Evolutionary conservation across 2,329 filamentous ascomycete species (phyloP).

Genomic region (Talaromyces sp.): DNA sequence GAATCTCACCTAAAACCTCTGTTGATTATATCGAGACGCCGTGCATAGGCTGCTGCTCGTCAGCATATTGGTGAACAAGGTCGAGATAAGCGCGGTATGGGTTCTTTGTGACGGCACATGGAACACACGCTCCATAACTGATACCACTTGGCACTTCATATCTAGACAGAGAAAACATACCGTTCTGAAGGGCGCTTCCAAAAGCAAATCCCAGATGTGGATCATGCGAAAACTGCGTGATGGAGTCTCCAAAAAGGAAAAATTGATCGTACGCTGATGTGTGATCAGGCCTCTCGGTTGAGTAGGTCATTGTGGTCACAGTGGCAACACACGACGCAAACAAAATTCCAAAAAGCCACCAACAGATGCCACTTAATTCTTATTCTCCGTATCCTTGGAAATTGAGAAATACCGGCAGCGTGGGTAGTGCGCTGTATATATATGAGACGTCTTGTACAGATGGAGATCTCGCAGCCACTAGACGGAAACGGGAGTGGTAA

Average conservation of each 20-base stretch:
- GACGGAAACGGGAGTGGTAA: background rate
- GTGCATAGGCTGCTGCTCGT: constrained; percentile 19
- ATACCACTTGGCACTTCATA: background rate
- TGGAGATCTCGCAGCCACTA: background rate
- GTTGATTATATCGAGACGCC: constrained; percentile 81
- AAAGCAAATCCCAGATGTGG: constrained; percentile 67
- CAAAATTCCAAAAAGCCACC: background rate
- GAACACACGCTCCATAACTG: background rate
- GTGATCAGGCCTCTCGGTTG: background rate
- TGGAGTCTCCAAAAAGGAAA: constrained; percentile 84
- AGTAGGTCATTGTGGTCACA: constrained; percentile 2
- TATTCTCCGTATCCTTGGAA: background rate
- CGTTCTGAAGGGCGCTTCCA: constrained; percentile 63
- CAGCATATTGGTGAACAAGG: background rate
- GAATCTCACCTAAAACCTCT: constrained; percentile 63
- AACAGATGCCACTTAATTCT: background rate
- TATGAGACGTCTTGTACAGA: background rate
- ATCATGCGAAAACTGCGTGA: constrained; percentile 65
- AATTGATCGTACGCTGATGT: constrained; percentile 59
- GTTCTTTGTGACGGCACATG: background rate
- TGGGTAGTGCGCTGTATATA: background rate
- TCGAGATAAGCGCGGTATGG: too few relatives aligned
- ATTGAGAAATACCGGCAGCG: background rate
- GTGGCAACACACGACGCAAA: background rate
- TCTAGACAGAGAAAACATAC: constrained; percentile 41